Conservation (phyloP, 179 eudicot species). For the Nepenthes alata region DNA sequence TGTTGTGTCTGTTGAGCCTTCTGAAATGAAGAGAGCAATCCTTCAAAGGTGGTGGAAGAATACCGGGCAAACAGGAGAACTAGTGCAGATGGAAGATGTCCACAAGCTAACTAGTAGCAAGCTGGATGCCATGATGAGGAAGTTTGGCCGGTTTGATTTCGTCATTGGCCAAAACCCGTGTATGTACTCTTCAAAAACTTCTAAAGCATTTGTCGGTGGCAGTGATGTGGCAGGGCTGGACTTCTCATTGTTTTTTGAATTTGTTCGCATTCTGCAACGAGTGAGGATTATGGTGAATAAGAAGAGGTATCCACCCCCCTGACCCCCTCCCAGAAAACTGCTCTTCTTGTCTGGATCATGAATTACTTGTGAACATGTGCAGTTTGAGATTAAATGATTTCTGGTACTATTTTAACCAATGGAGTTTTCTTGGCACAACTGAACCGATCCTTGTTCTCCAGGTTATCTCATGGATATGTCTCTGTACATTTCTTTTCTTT, state of each 20-base stretch:
- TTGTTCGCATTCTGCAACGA: slow-evolving; percentile 74
- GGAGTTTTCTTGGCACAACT: too few species aligned
- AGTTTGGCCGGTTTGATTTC: slow-evolving; percentile 64
- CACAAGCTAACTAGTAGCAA: slow-evolving; percentile 51
- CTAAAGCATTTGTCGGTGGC: slow-evolving; percentile 16
- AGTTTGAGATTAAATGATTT: too few species aligned
- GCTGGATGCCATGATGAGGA: slow-evolving; percentile 39
- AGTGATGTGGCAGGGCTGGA: slow-evolving; percentile 38
- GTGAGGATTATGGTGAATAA: slow-evolving; percentile 38
- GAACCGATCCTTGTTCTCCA: too few species aligned
- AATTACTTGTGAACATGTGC: too few species aligned
- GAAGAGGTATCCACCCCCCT: background rate
- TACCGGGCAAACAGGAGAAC: slow-evolving; percentile 56
- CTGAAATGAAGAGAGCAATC: slow-evolving; percentile 46
- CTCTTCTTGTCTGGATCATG: too few species aligned
- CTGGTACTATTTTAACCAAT: too few species aligned
- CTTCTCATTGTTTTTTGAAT: slow-evolving; percentile 63
- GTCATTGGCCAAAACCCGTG: slow-evolving; percentile 65
- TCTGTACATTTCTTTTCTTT: too few species aligned
- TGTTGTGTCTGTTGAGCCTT: slow-evolving; percentile 74
- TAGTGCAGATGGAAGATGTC: slow-evolving; percentile 61
- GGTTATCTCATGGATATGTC: too few species aligned
- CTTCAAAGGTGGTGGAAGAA: slow-evolving; percentile 73
- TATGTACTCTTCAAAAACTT: slow-evolving; percentile 21
- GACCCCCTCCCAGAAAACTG: background rate